phyloP scores from a whole-genome alignment of 257 asterid genomes.

The Linderniella brevidens region DNA sequence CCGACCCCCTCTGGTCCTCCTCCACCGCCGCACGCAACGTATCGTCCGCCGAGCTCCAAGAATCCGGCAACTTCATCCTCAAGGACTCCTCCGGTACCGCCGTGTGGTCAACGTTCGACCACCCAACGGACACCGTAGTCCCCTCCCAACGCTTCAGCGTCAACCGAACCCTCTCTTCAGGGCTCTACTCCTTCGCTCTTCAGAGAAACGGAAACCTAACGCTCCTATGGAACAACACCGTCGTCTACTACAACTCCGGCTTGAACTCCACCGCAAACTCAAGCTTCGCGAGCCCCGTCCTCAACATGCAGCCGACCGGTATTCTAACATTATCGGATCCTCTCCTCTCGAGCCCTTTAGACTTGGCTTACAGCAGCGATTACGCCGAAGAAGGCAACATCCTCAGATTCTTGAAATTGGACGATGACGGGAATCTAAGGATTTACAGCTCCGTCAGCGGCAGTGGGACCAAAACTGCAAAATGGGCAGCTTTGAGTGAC shows the following conservation, averaged over 20 bases:
- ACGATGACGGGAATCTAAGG: conserved; percentile 62
- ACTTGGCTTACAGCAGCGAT: conserved; percentile 58
- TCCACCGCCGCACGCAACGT: conserved; percentile 22
- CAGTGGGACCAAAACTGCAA: conserved; percentile 22
- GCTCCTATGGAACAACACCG: conserved; percentile 40
- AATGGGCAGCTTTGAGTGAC: conserved; percentile 76
- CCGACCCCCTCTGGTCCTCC: conserved; percentile 38
- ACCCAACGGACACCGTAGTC: conserved; percentile 60
- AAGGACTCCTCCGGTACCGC: conserved; percentile 28
- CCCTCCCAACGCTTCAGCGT: conserved; percentile 35
- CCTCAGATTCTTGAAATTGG: conserved; percentile 48
- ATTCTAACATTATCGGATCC: conserved; percentile 38
- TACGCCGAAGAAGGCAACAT: conserved; percentile 25
- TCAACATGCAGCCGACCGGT: conserved; percentile 36
- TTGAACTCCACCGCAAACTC: conserved; percentile 16
- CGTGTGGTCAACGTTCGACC: conserved; percentile 59
- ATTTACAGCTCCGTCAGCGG: conserved; percentile 42
- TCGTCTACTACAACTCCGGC: conserved; percentile 40
- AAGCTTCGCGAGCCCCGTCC: conserved; percentile 28
- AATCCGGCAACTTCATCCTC: conserved; percentile 36
- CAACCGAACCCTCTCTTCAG: conserved; percentile 26
- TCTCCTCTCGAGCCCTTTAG: conserved; percentile 15
- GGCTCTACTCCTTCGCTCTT: conserved; percentile 34
- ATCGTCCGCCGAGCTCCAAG: conserved; percentile 23
- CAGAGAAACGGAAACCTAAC: conserved; percentile 37